A percentile compares a stretch with the other conserved stretches of the same genome.
Evolutionary conservation across 768 basidiomycete species (phyloP).

Genomic region (Leccinum ochraceum): DNA sequence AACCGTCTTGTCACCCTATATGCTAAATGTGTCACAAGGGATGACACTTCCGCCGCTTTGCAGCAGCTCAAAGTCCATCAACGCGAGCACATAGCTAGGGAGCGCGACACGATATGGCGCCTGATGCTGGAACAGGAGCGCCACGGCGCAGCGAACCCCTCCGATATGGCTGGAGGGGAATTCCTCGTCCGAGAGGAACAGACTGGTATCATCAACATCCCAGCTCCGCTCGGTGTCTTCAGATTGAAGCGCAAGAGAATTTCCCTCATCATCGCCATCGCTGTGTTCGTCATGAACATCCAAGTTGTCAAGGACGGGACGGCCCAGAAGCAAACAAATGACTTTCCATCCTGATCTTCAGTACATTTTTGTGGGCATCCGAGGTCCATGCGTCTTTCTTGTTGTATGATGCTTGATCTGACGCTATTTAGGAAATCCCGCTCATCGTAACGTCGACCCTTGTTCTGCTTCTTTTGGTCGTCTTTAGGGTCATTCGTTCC

Average conservation of each 20-base stretch:
- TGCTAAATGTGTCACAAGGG: slow-evolving; percentile 69
- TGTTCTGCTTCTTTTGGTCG: too few species aligned
- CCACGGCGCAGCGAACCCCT: slow-evolving; percentile 45
- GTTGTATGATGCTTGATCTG: too few species aligned
- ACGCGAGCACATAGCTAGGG: slow-evolving; percentile 96
- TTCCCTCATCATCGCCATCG: slow-evolving; percentile 53
- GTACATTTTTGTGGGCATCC: slow-evolving; percentile 42
- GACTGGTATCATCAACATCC: slow-evolving; percentile 40
- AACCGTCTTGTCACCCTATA: slow-evolving; percentile 67
- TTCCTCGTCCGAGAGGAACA: slow-evolving; percentile 46
- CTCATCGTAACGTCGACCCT: too few species aligned
- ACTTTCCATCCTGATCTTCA: too few species aligned
- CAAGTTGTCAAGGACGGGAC: slow-evolving; percentile 54
- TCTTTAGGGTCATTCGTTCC: too few species aligned
- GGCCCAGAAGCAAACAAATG: slow-evolving; percentile 43
- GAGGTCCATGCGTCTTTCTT: slow-evolving; percentile 49
- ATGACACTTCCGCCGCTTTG: slow-evolving; percentile 68
- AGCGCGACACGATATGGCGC: slow-evolving; percentile 94
- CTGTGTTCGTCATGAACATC: slow-evolving; percentile 61
- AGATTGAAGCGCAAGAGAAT: slow-evolving; percentile 64
- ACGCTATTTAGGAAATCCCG: too few species aligned
- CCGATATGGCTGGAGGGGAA: slow-evolving; percentile 40
- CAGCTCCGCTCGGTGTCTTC: slow-evolving; percentile 68
- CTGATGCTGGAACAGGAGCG: slow-evolving; percentile 67
- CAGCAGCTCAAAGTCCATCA: slow-evolving; percentile 86